Evolutionary conservation across 164 flowering plant genomes (phyloP), one percentile per base, ranked within the genome.

Genomic region (Santalum album): DNA sequence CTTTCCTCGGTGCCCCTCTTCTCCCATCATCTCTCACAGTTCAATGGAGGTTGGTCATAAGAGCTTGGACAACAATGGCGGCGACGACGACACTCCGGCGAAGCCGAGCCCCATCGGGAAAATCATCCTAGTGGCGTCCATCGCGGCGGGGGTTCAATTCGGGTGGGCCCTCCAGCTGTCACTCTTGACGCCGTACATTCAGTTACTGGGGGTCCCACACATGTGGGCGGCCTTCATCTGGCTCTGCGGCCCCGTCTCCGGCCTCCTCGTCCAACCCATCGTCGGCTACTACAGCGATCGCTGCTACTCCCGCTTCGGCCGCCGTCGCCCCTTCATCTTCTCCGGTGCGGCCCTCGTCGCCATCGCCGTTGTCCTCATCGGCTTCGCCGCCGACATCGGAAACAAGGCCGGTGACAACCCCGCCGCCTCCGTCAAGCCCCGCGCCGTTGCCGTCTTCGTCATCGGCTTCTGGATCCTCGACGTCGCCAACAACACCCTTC

Each of bases 121-220:
- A 53, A 54, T 77, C 12, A 34, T 75, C 15, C 0, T 56, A 7
- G 83, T 80, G 32, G 78, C 86, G 0, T 66, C 86, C 0, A 75
- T 85, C 6, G 87, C 89, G 1, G 81, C 89, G 10, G 92, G 92
- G 2, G 45, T 85, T 1, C 88, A 85, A 48, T 85, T 85, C 66
- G 87, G 92, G 10, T 85, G 92, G 92, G 92, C 92, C 7, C 68
- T 85, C 1, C 92, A 85, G 63, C 86, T 85, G 21, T 82, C 89
- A 1, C 65, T 85, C 0, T 58, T 85, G 1, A 85, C 92, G 2
- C 92, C 92, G 0, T 85, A 85, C 62, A 80, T 80, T 7, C 92
- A 85, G 63, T 80, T 70, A 3, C 67, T 83, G 17, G 90, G 90
- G 1, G 65, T 84, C 15, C 86, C 87, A 3, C 88, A 82, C 68